Base-by-base conservation (phyloP, 305 asterid genomes). In the Fraxinus paxiana region DNA sequence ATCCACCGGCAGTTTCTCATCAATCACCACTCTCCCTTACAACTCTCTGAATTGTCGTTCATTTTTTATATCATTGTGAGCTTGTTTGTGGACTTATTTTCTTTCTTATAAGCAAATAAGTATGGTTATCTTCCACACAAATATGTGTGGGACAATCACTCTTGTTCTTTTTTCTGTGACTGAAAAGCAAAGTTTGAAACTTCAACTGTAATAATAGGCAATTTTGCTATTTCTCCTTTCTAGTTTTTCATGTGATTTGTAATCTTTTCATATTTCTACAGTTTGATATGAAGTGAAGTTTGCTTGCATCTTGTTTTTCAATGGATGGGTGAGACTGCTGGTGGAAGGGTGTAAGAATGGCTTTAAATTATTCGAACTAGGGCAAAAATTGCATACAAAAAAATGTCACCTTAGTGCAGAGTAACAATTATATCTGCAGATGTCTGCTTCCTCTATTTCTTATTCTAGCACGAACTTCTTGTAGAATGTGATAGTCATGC, bases 401-500 rank as follows among this genome's bases (percentile, higher is more conserved):
- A 61, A 61, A 61, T 20, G 9, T 22, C 31, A 61, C 71, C 33
- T 18, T 61, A 6, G n/a, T 20, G n/a, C 30, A 10, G 71, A 63
- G 34, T 61, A 20, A 24, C 31, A 61, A 2, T 22, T 59, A 22
- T 4, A 24, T 77, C 18, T 35, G 54, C 69, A 13, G 28, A 34
- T 48, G 51, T 74, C 67, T 35, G 4, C 37, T 46, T 13, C 31
- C 75, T 63, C 18, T 48, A 15, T 38, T 1, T 61, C n/a, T 8
- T n/a, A 43, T 75, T 76, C 73, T 59, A 24, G 2, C 51, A 46
- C 1, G 59, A 80, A 18, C 41, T 63, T 48, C 43, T 46, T 78
- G 63, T 46, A 18, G 54, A 61, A 30, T 78, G 83, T 69, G 70
- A 75, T 72, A 67, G 67, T 41, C 78, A 51, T 63, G 59, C 83